Evolutionary conservation across 345 rosid species (phyloP).

Genomic region (Cardamine occulta): DNA sequence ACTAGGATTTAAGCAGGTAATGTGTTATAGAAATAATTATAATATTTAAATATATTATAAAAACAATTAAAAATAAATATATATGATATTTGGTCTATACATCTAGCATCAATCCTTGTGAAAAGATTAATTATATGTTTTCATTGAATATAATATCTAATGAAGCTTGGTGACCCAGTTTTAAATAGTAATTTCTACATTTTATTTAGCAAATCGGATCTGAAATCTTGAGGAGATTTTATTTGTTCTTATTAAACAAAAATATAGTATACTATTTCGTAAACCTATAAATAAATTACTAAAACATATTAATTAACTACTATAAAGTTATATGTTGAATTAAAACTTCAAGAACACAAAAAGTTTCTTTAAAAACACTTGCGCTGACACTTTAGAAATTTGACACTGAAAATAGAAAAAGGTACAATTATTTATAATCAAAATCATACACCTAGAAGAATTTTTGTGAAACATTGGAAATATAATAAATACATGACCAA

Average conservation of each 20-base stretch:
- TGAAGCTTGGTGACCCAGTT: not conserved
- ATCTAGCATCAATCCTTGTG: not conserved
- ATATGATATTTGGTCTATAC: not conserved
- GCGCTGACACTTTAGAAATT: not conserved
- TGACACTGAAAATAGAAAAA: not conserved
- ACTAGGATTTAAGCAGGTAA: not conserved
- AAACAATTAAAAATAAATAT: not conserved
- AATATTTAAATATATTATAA: not conserved
- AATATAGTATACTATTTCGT: not conserved
- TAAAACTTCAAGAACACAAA: not conserved
- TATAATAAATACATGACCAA: constrained; percentile 15
- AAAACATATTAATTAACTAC: not conserved
- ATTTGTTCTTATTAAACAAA: not conserved
- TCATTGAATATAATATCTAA: not conserved
- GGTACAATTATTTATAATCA: not conserved
- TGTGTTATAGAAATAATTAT: not conserved
- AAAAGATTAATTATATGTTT: not conserved
- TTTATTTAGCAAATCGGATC: not conserved
- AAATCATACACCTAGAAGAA: constrained; percentile 13
- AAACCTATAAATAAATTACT: not conserved
- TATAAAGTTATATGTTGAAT: not conserved
- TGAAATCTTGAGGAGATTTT: not conserved
- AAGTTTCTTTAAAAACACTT: not conserved
- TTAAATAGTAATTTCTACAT: not conserved
- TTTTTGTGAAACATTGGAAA: constrained; percentile 6